Conservation (phyloP, 2,329 filamentous ascomycete species). For the Penicillium verrucosum region DNA sequence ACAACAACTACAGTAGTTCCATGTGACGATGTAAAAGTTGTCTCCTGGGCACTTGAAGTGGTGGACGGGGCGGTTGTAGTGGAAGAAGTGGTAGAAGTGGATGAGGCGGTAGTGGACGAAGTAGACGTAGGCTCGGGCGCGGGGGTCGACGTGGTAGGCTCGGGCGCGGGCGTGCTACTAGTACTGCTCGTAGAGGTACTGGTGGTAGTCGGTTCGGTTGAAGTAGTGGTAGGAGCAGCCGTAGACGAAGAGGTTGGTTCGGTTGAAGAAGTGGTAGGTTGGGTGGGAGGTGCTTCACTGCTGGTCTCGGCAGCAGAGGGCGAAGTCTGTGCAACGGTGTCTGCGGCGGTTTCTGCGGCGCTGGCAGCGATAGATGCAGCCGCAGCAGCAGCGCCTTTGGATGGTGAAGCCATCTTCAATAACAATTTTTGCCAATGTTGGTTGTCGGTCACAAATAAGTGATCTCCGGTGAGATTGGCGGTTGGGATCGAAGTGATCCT, state of each 20-base stretch:
- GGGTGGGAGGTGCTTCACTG: neutral
- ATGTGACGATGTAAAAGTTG: constrained; percentile 16
- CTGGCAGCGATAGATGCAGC: neutral
- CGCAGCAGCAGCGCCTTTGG: neutral
- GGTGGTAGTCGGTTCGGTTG: constrained; percentile 8
- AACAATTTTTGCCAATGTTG: neutral
- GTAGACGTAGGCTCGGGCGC: constrained; percentile 25
- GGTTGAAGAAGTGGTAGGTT: neutral
- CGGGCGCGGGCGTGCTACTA: constrained; percentile 15
- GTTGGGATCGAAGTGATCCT: constrained; percentile 9
- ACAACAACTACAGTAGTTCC: constrained; percentile 14
- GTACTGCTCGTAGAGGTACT: constrained; percentile 15
- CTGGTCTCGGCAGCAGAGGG: neutral
- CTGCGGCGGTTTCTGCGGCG: neutral
- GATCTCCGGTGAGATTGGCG: constrained; percentile 1
- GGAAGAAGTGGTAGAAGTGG: neutral
- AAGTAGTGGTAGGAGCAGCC: neutral
- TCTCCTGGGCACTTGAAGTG: constrained; percentile 15
- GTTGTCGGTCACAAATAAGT: neutral
- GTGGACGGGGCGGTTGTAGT: constrained; percentile 7
- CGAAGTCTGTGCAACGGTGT: neutral
- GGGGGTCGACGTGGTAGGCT: constrained; percentile 16
- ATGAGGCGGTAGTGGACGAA: constrained; percentile 3
- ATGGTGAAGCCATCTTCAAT: neutral
- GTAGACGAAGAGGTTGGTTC: neutral